These are phyloP conservation scores for Hebeloma cylindrosporum DNA, from an alignment of 768 basidiomycete species.

Conservation along the genomic window DNA sequence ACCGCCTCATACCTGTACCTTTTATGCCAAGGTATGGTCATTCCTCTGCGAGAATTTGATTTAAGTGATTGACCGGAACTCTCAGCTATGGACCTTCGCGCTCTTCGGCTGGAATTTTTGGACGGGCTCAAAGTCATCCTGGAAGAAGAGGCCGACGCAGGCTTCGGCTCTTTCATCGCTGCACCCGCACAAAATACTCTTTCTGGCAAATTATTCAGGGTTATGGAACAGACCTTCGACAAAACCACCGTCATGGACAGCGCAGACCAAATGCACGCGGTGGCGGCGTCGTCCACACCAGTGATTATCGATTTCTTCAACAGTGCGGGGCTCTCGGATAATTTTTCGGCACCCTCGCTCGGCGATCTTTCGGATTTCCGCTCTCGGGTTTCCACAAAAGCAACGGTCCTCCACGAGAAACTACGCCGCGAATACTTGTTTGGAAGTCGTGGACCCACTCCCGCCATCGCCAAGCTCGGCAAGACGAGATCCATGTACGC, in stretches of 20 bases:
- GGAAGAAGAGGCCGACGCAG: constrained; percentile 44
- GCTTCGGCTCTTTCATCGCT: constrained; percentile 42
- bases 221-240: constrained; percentile 58
- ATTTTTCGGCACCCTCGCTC: constrained; percentile 22
- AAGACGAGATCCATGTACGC: constrained; percentile 67
- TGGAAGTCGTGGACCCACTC: constrained; percentile 58
- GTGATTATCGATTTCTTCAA: constrained; percentile 47
- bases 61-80: too few species aligned
- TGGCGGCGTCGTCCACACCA: constrained; percentile 56
- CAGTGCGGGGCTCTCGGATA: constrained; percentile 42
- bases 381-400: constrained; percentile 45
- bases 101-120: constrained; percentile 64
- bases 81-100: constrained; percentile 81
- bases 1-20: constrained; percentile 71
- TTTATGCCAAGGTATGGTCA: constrained; percentile 56
- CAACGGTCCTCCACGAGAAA: constrained; percentile 43
- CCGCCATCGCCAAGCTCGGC: constrained; percentile 62
- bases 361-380: constrained; percentile 51
- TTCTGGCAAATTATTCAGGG: constrained; percentile 34
- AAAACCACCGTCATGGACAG: constrained; percentile 71
- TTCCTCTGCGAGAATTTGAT: not conserved
- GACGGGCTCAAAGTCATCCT: constrained; percentile 45
- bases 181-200: constrained; percentile 31
- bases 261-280: constrained; percentile 59
- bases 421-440: constrained; percentile 56